phyloP scores from a whole-genome alignment of 257 asterid genomes.

The Leonotis leonurus region DNA sequence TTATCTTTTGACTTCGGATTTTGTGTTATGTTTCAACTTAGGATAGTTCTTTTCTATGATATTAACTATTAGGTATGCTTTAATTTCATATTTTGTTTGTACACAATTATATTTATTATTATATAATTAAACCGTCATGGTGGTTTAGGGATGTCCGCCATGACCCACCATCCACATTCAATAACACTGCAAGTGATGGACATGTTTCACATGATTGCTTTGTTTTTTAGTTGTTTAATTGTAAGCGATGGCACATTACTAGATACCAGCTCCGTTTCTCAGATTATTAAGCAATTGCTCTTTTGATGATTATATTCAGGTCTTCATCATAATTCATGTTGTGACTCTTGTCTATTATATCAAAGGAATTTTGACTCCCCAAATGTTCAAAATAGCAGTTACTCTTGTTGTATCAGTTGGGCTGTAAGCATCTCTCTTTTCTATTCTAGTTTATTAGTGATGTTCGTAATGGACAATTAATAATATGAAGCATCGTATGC shows the following conservation, averaged over 20 bases:
- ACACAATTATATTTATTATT: too few relatives aligned
- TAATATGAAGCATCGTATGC: constrained; percentile 4
- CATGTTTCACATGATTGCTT: constrained; percentile 9
- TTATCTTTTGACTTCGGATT: too few relatives aligned
- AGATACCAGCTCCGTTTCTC: constrained; percentile 1
- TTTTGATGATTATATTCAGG: constrained; percentile 45
- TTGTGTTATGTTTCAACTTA: too few relatives aligned
- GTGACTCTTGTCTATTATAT: constrained; percentile 89
- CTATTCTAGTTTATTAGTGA: constrained; percentile 6
- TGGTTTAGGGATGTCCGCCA: too few relatives aligned
- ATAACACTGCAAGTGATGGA: not conserved
- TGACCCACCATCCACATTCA: not conserved
- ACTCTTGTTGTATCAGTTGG: constrained; percentile 81
- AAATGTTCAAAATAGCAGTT: constrained; percentile 96
- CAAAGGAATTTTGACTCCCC: constrained; percentile 84
- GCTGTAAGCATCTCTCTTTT: constrained; percentile 52
- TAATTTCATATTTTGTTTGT: too few relatives aligned
- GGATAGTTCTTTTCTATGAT: too few relatives aligned
- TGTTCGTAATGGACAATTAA: constrained; percentile 2
- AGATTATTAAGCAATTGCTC: constrained; percentile 12
- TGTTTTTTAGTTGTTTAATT: not conserved
- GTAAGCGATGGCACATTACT: not conserved
- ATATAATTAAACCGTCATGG: too few relatives aligned
- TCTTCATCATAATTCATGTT: constrained; percentile 78
- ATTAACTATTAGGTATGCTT: too few relatives aligned